These are phyloP conservation scores for Russula sp. DNA, from an alignment of 768 basidiomycete genomes.

Conservation along the genomic window DNA sequence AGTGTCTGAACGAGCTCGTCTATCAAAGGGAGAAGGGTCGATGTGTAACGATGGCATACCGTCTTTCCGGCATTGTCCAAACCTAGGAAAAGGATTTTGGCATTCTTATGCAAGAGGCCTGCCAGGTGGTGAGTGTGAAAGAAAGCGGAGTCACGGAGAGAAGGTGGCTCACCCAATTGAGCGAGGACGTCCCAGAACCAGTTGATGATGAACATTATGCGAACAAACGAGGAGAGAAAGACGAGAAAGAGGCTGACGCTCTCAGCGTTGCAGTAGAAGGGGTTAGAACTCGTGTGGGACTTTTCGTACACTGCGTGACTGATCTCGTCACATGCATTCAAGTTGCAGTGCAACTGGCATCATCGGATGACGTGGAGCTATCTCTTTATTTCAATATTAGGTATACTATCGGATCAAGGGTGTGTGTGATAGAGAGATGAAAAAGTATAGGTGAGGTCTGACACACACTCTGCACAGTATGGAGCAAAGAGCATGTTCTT, in stretches of 20 bases:
- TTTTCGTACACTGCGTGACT: neutral
- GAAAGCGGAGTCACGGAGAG: neutral
- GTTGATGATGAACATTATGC: slow-evolving; percentile 73
- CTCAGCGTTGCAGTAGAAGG: slow-evolving; percentile 1
- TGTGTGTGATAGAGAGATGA: too few species aligned
- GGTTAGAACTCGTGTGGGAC: neutral
- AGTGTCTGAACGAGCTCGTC: slow-evolving; percentile 53
- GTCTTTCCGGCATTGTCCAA: slow-evolving; percentile 99
- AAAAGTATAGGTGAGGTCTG: slow-evolving; percentile 55
- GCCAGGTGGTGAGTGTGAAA: neutral
- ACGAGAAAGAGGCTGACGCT: slow-evolving; percentile 13
- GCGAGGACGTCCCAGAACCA: slow-evolving; percentile 98
- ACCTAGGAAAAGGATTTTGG: slow-evolving; percentile 98
- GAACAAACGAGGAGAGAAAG: slow-evolving; percentile 28
- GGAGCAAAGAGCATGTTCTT: slow-evolving; percentile 48
- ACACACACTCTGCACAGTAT: slow-evolving; percentile 44
- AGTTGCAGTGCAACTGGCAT: neutral
- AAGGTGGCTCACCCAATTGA: slow-evolving; percentile 63
- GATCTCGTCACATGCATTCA: slow-evolving; percentile 2
- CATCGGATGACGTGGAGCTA: neutral
- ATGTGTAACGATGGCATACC: slow-evolving; percentile 38
- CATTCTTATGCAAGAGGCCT: slow-evolving; percentile 96
- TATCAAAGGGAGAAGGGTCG: neutral
- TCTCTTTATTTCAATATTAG: neutral
- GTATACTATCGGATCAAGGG: too few species aligned